phyloP scores from a whole-genome alignment of 202 grass and related monocot species.

The Dendrocalamus latiflorus region DNA sequence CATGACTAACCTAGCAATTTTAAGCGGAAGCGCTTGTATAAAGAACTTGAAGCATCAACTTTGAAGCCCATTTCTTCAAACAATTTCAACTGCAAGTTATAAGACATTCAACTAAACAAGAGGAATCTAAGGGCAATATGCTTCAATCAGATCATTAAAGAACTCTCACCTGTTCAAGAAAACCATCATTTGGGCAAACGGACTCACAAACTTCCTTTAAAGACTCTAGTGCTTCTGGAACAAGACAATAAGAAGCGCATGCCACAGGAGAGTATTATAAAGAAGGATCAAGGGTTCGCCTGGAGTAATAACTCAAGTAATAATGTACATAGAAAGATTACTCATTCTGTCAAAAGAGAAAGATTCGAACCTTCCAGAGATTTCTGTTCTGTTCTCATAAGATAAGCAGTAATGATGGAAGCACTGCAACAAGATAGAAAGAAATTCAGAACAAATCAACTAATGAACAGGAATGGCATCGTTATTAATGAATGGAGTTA shows the following conservation, averaged over 20 bases:
- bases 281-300: neutral
- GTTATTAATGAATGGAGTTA: neutral
- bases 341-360: neutral
- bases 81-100: constrained; percentile 64
- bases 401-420: constrained; percentile 65
- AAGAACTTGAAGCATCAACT: constrained; percentile 67
- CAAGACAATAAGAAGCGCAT: constrained; percentile 6
- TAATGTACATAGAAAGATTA: neutral
- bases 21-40: constrained; percentile 79
- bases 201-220: constrained; percentile 56
- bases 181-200: constrained; percentile 79
- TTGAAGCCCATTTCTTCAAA: constrained; percentile 95
- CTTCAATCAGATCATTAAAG: neutral
- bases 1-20: constrained; percentile 68
- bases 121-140: neutral
- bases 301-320: neutral
- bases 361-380: constrained; percentile 65
- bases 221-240: constrained; percentile 78
- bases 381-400: constrained; percentile 91
- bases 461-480: neutral
- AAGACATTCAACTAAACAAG: constrained; percentile 2
- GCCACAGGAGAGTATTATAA: neutral
- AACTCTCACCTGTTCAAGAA: constrained; percentile 72
- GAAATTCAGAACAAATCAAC: neutral
- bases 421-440: constrained; percentile 52